phyloP scores from a whole-genome alignment of 345 rosid species.

The Kernera saxatilis region DNA sequence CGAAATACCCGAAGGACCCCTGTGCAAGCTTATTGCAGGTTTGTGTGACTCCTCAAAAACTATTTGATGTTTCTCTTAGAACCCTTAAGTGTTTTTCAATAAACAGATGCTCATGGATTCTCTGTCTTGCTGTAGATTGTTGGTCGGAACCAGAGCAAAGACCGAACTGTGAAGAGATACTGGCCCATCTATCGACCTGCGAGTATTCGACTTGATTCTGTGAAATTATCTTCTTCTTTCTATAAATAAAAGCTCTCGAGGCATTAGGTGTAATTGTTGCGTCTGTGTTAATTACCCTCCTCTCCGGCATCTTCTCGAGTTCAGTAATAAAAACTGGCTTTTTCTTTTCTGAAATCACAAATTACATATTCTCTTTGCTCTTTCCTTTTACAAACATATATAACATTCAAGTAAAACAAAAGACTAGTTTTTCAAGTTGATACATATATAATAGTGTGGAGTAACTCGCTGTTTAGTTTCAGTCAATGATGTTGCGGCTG shows the following conservation, averaged over 20 bases:
- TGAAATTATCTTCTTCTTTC: not conserved
- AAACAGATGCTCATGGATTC: not conserved
- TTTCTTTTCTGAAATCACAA: not conserved
- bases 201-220: conserved; percentile 39
- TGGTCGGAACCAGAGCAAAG: conserved; percentile 74
- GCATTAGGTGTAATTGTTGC: not conserved
- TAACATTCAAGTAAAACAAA: not conserved
- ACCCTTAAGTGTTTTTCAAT: not conserved
- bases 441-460: not conserved
- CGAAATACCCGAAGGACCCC: conserved; percentile 74
- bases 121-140: conserved; percentile 45
- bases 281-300: not conserved
- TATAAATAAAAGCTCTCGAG: not conserved
- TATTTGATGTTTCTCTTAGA: not conserved
- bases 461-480: conserved; percentile 18
- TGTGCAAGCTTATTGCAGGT: conserved; percentile 79
- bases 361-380: not conserved
- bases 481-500: conserved; percentile 51
- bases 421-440: not conserved
- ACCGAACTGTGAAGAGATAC: conserved; percentile 67
- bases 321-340: not conserved
- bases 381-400: conserved; percentile 21
- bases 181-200: conserved; percentile 57
- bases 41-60: conserved; percentile 1
- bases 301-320: not conserved